A percentile compares a stretch with the other conserved stretches of the same genome.
Conservation (phyloP, 2,329 filamentous ascomycete species). For the Knufia fluminis region DNA sequence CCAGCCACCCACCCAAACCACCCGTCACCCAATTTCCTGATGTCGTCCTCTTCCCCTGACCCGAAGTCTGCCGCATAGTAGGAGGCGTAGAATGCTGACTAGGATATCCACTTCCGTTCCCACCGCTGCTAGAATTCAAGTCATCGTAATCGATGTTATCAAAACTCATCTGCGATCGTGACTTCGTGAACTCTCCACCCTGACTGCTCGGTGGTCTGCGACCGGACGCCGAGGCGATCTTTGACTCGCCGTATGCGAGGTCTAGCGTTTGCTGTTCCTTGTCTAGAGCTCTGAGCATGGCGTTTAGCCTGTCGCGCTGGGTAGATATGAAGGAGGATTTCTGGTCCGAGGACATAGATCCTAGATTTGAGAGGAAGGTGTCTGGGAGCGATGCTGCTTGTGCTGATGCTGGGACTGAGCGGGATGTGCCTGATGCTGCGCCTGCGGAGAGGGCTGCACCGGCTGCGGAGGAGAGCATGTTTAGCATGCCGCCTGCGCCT, state of each 20-base stretch:
- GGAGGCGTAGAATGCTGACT: constrained; percentile 10
- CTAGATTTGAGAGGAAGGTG: constrained; percentile 62
- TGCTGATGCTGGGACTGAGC: constrained; percentile 11
- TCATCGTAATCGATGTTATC: constrained; percentile 77
- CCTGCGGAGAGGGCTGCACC: constrained; percentile 45
- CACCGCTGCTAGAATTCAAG: constrained; percentile 20
- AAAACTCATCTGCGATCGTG: constrained; percentile 78
- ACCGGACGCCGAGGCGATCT: constrained; percentile 9
- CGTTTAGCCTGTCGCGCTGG: constrained; percentile 67
- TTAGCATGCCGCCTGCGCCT: constrained; percentile 57
- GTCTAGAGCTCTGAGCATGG: constrained; percentile 68
- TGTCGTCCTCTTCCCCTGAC: constrained; percentile 14
- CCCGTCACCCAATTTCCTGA: constrained; percentile 19
- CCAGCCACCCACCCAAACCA: constrained; percentile 18
- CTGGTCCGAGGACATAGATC: constrained; percentile 48
- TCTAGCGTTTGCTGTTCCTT: constrained; percentile 60
- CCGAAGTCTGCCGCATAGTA: constrained; percentile 2
- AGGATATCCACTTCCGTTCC: constrained; percentile 35
- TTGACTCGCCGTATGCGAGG: constrained; percentile 29
- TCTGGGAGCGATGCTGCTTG: constrained; percentile 29
- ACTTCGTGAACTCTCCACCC: constrained; percentile 43
- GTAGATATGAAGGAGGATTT: constrained; percentile 64
- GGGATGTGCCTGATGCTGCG: constrained; percentile 20
- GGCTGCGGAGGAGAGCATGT: constrained; percentile 62
- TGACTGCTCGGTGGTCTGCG: constrained; percentile 20